A percentile compares a stretch with the other conserved stretches of the same genome.
phyloP scores from a whole-genome alignment of 78 protist genomes.

The Dictyostelium discoideum region dicty_2.7 NC_007088.5:4614501-4615000 shows the following conservation, averaged over 20 bases:
- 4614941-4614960: not conserved
- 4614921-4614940: not conserved
- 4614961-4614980: not conserved
- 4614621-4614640: not conserved
- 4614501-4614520: not conserved
- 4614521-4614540: not conserved
- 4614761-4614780: not conserved
- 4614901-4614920: not conserved
- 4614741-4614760: not conserved
- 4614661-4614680: not conserved
- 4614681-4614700: not conserved
- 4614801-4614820: not conserved
- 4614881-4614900: not conserved
- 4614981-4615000: not conserved
- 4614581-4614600: not conserved
- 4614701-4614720: not conserved
- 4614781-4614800: not conserved
- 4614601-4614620: not conserved
- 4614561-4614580: too few relatives aligned
- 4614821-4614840: not conserved
- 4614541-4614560: not conserved
- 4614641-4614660: not conserved
- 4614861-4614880: not conserved
- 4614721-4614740: not conserved
- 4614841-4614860: not conserved